Evolutionary conservation across 371 early-diverging fungal genomes (phyloP), one percentile per base, ranked within the genome.

Genomic region (Rhizopus sp.): DNA sequence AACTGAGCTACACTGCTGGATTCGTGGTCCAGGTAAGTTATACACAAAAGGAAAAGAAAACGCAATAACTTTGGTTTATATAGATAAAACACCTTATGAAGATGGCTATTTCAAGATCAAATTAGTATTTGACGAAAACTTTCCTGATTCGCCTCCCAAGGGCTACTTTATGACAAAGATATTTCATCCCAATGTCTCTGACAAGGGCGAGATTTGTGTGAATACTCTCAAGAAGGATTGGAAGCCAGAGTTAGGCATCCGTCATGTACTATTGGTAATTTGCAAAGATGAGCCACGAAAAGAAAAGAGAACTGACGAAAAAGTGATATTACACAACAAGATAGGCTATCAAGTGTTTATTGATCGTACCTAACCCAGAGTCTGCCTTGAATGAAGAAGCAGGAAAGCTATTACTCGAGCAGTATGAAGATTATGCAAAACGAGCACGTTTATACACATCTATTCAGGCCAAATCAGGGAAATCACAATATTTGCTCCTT

Each of bases 331-430:
- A 23, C 2, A 49, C 7, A 32, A 12, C 17, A 33, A 13, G 6
- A 13, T 60, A 92, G 85, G 92, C 93, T 0, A 84, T 96, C 61
- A 93, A 93, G 62, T 94, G 95, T 70, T 68, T 96, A 44, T 72
- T 96, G 57, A 93, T 95, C 53, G 88, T 83, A n/a, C 96, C 96
- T 8, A 96, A 95, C 63, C 88, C 95, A 30, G 95, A 96, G 63
- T 92, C 93, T 0, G 95, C 95, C 13, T 73, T 96, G 53, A 96
- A 96, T 59, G 94, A 94, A 63, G 95, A 95, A 60, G 95, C 95
- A 0, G 96, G 93, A 4, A 79, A 81, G 34, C 76, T 93, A 35
- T 78, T 95, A n/a, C 68, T 95, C 39, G 96, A 94, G 52, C 84
- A 85, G 16, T 94, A 94, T 59, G 89, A 87, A 2, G 87, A 85